phyloP scores from a whole-genome alignment of 2,329 filamentous ascomycete genomes.

The Xylaria digitata region DNA sequence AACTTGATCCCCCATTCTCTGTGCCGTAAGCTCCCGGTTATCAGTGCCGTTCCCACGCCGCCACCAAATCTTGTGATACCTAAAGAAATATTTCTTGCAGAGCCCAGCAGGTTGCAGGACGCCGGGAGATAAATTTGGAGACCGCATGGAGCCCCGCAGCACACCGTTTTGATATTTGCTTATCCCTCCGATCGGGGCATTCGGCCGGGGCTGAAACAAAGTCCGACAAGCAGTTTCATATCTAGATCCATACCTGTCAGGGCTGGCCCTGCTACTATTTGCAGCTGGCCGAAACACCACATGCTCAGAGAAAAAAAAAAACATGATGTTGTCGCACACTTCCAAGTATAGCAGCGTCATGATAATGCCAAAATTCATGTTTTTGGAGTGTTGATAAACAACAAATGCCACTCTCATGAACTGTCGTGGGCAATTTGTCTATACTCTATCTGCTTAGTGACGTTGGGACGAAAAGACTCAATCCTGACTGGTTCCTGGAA shows the following conservation, averaged over 20 bases:
- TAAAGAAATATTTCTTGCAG: not conserved
- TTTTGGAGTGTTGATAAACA: not conserved
- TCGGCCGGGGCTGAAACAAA: constrained; percentile 33
- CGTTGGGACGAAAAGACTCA: constrained; percentile 7
- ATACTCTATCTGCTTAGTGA: constrained; percentile 3
- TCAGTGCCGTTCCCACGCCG: constrained; percentile 8
- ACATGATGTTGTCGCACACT: constrained; percentile 2
- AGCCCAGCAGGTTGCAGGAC: constrained; percentile 14
- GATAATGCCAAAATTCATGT: not conserved
- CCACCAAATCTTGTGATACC: constrained; percentile 11
- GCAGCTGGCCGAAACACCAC: constrained; percentile 23
- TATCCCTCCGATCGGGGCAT: constrained; percentile 30
- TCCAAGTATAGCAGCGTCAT: constrained; percentile 1
- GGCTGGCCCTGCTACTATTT: constrained; percentile 14
- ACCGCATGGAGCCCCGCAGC: constrained; percentile 36
- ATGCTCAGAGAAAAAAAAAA: not conserved
- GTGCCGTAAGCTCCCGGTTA: constrained; percentile 1
- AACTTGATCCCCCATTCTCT: constrained; percentile 5
- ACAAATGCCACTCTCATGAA: not conserved
- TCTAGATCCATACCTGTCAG: constrained; percentile 16
- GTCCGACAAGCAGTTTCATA: constrained; percentile 30
- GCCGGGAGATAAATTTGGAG: constrained; percentile 38
- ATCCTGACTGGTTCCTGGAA: constrained; percentile 17
- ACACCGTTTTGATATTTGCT: constrained; percentile 16
- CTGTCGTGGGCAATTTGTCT: constrained; percentile 24